These are phyloP conservation scores for Colletotrichum godetiae DNA, from an alignment of 2,329 filamentous ascomycete genomes.

Conservation along the genomic window DNA sequence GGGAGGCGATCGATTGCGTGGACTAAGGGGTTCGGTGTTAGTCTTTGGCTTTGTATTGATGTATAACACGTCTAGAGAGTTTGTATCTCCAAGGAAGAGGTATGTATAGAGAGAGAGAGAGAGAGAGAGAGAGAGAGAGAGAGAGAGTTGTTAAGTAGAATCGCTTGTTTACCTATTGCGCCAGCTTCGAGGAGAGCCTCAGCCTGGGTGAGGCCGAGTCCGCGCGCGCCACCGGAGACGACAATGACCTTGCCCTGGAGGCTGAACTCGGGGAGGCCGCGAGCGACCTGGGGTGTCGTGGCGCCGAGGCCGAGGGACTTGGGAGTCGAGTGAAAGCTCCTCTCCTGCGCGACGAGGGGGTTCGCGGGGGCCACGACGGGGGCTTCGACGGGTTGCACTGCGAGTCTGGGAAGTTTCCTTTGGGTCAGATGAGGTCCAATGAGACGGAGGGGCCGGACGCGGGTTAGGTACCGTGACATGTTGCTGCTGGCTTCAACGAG, in stretches of 20 bases:
- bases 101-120: no score
- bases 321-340: conserved; percentile 25
- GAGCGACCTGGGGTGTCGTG: conserved; percentile 34
- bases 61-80: no score
- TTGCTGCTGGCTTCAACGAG: conserved; percentile 14
- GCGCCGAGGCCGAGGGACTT: conserved; percentile 31
- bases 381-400: conserved; percentile 9
- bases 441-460: conserved; percentile 22
- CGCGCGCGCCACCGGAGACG: conserved; percentile 81
- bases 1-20: conserved; percentile 74
- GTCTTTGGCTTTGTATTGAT: not conserved
- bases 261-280: conserved; percentile 77
- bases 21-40: conserved; percentile 52
- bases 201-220: conserved; percentile 81
- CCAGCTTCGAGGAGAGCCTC: conserved; percentile 85
- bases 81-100: no score
- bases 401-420: conserved; percentile 9
- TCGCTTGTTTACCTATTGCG: conserved; percentile 63
- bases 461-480: conserved; percentile 33
- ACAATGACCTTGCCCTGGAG: conserved; percentile 79
- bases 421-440: conserved; percentile 14
- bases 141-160: not conserved
- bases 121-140: not conserved
- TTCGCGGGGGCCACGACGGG: not conserved
- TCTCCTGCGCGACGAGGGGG: conserved; percentile 14